Conservation (phyloP, 208 protist species). For the Trichomonas tenax region DNA sequence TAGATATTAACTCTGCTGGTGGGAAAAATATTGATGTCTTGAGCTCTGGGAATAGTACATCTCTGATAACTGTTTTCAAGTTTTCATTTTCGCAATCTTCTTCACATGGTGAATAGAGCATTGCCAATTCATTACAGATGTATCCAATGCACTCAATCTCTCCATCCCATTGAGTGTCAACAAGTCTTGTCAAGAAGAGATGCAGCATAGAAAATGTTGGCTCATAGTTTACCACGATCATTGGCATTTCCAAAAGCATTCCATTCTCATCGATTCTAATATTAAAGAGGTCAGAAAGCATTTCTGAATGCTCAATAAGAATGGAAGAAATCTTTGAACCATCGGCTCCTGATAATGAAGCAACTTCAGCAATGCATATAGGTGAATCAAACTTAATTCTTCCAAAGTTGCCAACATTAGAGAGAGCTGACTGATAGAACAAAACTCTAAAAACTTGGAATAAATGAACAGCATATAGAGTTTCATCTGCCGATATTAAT, state of each 20-base stretch:
- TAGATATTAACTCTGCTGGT: background rate
- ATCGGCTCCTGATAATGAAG: background rate
- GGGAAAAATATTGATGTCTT: background rate
- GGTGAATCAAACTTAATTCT: background rate
- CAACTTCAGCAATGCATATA: background rate
- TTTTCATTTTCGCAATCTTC: background rate
- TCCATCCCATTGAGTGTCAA: background rate
- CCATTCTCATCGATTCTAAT: background rate
- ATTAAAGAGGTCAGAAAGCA: background rate
- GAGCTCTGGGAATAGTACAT: background rate
- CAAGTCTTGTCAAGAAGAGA: background rate
- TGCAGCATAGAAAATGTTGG: background rate
- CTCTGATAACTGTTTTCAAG: background rate
- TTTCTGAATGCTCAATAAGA: background rate
- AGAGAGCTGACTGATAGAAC: background rate
- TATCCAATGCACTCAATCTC: background rate
- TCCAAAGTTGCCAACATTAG: background rate
- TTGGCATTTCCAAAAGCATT: background rate
- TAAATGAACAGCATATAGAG: background rate
- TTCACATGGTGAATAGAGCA: background rate
- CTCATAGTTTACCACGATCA: background rate
- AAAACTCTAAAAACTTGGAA: background rate
- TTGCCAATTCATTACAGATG: background rate
- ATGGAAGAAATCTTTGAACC: background rate
- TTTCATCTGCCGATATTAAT: background rate